A percentile compares a stretch with the other conserved stretches of the same genome.
phyloP scores from a whole-genome alignment of 2,329 filamentous ascomycete species.

The Pseudocercospora musae region DNA sequence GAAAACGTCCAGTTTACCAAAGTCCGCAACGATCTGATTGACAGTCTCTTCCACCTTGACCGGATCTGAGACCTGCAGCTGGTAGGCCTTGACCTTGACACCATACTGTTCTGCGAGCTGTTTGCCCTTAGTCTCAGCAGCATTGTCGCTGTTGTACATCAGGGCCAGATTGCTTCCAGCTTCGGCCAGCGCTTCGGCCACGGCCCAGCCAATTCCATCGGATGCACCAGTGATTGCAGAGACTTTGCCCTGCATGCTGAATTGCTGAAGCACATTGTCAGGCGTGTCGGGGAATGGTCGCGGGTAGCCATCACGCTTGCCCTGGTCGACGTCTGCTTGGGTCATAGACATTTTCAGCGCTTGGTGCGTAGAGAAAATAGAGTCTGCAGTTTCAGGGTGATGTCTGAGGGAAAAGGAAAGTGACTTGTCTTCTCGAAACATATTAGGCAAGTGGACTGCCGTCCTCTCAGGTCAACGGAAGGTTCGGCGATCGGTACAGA shows the following conservation, averaged over 20 bases:
- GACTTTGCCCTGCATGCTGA: slow-evolving; percentile 78
- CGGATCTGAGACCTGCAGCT: slow-evolving; percentile 72
- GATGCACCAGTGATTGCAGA: slow-evolving; percentile 84
- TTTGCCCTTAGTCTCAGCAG: slow-evolving; percentile 27
- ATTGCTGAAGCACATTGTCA: slow-evolving; percentile 41
- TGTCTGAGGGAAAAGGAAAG: not conserved
- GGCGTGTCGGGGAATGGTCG: slow-evolving; percentile 30
- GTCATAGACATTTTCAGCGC: slow-evolving; percentile 33
- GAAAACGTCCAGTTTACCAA: slow-evolving; percentile 80
- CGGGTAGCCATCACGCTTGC: slow-evolving; percentile 20
- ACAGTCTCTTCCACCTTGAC: slow-evolving; percentile 62
- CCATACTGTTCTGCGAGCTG: slow-evolving; percentile 22
- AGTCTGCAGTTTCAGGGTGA: not conserved
- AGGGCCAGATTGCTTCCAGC: slow-evolving; percentile 84
- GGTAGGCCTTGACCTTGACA: slow-evolving; percentile 49
- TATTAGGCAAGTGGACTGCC: not conserved
- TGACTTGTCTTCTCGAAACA: too few relatives aligned
- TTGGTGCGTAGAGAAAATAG: not conserved
- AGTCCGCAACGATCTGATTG: slow-evolving; percentile 64
- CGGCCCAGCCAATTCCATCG: slow-evolving; percentile 79
- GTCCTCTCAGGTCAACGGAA: not conserved
- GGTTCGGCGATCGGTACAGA: slow-evolving; percentile 2
- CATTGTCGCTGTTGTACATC: slow-evolving; percentile 80
- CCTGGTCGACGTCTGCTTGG: slow-evolving; percentile 26
- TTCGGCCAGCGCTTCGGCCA: slow-evolving; percentile 83